Percentiles rank a stretch among this genome's conserved stretches.
Evolutionary conservation across 164 flowering plant genomes (phyloP).

Genomic region (Vitis labrusca): DNA sequence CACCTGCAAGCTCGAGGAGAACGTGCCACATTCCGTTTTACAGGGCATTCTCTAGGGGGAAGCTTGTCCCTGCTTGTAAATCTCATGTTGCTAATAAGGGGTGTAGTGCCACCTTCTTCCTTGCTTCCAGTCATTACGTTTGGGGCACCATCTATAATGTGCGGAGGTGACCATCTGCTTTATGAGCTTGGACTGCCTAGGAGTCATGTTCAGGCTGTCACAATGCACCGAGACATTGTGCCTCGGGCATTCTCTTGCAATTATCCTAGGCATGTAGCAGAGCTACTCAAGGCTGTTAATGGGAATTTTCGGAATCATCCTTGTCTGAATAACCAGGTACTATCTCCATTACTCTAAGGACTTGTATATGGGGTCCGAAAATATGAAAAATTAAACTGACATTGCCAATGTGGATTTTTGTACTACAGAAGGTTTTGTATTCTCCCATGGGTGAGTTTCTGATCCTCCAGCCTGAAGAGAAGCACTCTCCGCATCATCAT

Average conservation of each 20-base stretch:
- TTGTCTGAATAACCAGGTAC: constrained; percentile 79
- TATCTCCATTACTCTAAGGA: background rate
- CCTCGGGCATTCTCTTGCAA: constrained; percentile 95
- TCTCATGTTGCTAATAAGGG: constrained; percentile 84
- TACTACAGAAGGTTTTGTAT: constrained; percentile 70
- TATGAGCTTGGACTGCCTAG: constrained; percentile 68
- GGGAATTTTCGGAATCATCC: constrained; percentile 82
- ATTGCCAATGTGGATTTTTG: background rate
- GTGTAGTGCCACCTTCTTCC: constrained; percentile 75
- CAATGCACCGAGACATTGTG: constrained; percentile 94
- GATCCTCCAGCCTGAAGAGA: constrained; percentile 89
- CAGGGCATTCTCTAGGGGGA: constrained; percentile 98
- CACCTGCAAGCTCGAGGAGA: constrained; percentile 63
- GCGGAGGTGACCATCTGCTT: constrained; percentile 90
- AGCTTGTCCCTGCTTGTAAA: constrained; percentile 81
- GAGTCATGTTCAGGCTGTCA: constrained; percentile 73
- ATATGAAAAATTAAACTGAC: background rate
- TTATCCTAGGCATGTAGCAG: constrained; percentile 82
- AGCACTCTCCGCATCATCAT: constrained; percentile 78
- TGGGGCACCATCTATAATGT: constrained; percentile 89
- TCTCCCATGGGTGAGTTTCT: constrained; percentile 91
- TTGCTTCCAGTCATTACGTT: constrained; percentile 92
- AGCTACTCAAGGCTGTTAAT: constrained; percentile 85
- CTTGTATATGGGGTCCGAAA: no score
- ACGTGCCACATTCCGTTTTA: constrained; percentile 82